Evolutionary conservation across 2,329 filamentous ascomycete genomes (phyloP).

Genomic region (Cadophora luteo-olivacea): DNA sequence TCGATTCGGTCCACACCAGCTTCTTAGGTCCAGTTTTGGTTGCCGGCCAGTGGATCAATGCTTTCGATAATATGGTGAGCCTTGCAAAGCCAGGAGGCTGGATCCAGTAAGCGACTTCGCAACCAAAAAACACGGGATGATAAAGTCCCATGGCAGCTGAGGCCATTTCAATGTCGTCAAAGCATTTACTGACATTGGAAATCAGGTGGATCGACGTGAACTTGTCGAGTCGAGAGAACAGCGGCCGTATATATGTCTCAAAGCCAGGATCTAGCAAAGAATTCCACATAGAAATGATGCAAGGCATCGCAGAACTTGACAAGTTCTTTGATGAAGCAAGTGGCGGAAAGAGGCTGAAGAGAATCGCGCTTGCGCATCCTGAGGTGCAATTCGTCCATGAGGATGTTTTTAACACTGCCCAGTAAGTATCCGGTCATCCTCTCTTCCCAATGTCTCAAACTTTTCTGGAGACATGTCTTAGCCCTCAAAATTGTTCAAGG

Average conservation of each 20-base stretch:
- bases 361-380: neutral
- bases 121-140: neutral
- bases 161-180: neutral
- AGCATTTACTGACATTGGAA: neutral
- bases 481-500: neutral
- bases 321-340: neutral
- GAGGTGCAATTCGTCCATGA: neutral
- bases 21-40: slow-evolving; percentile 12
- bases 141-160: neutral
- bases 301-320: neutral
- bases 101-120: neutral
- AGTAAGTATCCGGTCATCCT: neutral
- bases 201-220: slow-evolving; percentile 14
- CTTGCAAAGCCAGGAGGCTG: slow-evolving; percentile 7
- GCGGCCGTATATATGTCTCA: slow-evolving; percentile 4
- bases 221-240: neutral
- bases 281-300: neutral
- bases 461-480: neutral
- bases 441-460: neutral
- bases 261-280: slow-evolving; percentile 3
- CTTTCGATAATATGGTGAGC: neutral
- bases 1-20: slow-evolving; percentile 10
- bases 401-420: slow-evolving; percentile 6
- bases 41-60: neutral
- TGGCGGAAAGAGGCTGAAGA: neutral